These are phyloP conservation scores for Nothomitra cinnamomea DNA, from an alignment of 2,329 filamentous ascomycete species.

Conservation along the genomic window DNA sequence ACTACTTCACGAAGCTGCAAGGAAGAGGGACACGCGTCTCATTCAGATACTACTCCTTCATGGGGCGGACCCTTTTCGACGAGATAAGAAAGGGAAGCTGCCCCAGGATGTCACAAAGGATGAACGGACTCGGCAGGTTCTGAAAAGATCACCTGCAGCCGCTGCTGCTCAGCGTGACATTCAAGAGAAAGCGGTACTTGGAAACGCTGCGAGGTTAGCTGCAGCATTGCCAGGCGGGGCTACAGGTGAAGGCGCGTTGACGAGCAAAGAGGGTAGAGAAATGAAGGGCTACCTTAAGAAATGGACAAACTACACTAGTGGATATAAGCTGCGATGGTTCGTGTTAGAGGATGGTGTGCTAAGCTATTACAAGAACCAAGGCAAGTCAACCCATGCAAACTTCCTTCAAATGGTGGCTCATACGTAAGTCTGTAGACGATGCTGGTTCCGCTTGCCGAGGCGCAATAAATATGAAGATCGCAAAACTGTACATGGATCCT, in stretches of 20 bases:
- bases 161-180: slow-evolving; percentile 89
- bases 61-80: slow-evolving; percentile 86
- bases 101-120: slow-evolving; percentile 95
- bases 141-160: slow-evolving; percentile 88
- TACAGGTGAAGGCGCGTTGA: slow-evolving; percentile 34
- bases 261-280: slow-evolving; percentile 75
- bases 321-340: slow-evolving; percentile 95
- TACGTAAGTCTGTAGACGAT: slow-evolving; percentile 43
- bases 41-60: slow-evolving; percentile 85
- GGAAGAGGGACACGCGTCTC: slow-evolving; percentile 69
- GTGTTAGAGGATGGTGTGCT: slow-evolving; percentile 92
- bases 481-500: slow-evolving; percentile 83
- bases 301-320: slow-evolving; percentile 97
- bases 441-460: slow-evolving; percentile 89
- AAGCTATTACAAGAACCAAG: slow-evolving; percentile 97
- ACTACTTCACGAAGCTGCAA: slow-evolving; percentile 79
- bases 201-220: slow-evolving; percentile 42
- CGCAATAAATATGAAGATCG: slow-evolving; percentile 97
- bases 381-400: slow-evolving; percentile 18
- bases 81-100: slow-evolving; percentile 87
- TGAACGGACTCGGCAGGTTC: slow-evolving; percentile 68
- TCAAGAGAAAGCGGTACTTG: slow-evolving; percentile 91
- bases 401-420: not conserved
- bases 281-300: slow-evolving; percentile 99
- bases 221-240: slow-evolving; percentile 36